Evolutionary conservation across 192 early-diverging fungal species (phyloP), one percentile per base, ranked within the genome.

Genomic region (Thoreauomyces humboldtii): DNA sequence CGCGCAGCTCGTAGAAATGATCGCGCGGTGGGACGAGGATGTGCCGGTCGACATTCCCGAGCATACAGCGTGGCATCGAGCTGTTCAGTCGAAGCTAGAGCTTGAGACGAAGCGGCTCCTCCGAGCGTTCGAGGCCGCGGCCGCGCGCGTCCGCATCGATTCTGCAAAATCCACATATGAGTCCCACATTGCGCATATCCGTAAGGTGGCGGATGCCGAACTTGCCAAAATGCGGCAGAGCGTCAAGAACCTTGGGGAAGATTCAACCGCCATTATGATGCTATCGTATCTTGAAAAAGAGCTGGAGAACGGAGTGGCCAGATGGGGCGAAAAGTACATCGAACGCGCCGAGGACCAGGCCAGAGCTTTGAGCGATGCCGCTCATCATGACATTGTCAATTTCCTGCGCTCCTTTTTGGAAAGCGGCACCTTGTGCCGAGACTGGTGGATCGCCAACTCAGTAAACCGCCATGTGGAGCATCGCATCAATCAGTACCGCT

Each of bases 1-100:
- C 27, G 12, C 43, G 24, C 32, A 60, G 21, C 58, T 68, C 14
- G 57, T 60, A n/a, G 14, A 29, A 17, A 56, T 68, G n/a, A 34
- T 68, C 29, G 60, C 34, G 7, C 43, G 21, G 17, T 68, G 57
- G 45, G 42, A 48, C 17, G 7, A 34, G 4, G 48, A 60, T 22
- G 58, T 32, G 4, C 44, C 66, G 31, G 51, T 68, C 12, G 44
- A 59, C 15, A 68, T 68, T 36, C 66, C 56, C 25, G 66, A 68
- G 38, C 66, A 60, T 29, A 68, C 66, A n/a, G 28, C 42, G 43
- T 68, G 66, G 66, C 27, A 59, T 35, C 9, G 27, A 19, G 66
- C 66, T 7, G 66, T 68, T 46, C 29, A 45, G 17, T 21, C 60
- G 46, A 68, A 68, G 33, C 55, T 68, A 15, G 66, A 68, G 21